Conservation (phyloP, 176 grass and related monocot species). For the Zizania latifolia region DNA sequence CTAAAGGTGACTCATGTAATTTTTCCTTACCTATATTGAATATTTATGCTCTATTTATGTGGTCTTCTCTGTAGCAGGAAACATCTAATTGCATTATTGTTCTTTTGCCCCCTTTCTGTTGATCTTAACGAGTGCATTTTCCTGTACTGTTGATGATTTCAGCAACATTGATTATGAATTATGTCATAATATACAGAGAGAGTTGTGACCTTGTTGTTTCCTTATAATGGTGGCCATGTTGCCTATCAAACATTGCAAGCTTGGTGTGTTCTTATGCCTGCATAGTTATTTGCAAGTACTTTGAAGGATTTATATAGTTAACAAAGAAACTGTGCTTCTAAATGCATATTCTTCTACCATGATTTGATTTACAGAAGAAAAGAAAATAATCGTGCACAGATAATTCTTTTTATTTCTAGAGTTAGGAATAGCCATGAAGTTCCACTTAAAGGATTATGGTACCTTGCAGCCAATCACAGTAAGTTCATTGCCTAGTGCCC, state of each 20-base stretch:
- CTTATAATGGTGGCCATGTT: neutral
- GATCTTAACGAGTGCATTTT: neutral
- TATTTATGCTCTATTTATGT: neutral
- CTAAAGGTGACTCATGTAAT: neutral
- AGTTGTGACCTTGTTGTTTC: neutral
- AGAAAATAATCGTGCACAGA: neutral
- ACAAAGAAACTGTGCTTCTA: neutral
- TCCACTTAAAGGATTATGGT: neutral
- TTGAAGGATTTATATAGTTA: neutral
- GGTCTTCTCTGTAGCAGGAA: neutral
- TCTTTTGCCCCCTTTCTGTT: conserved; percentile 6
- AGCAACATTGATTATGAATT: neutral
- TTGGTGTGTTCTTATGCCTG: neutral
- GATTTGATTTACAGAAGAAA: neutral
- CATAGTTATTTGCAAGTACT: neutral
- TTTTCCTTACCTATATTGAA: neutral
- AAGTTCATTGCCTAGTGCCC: neutral
- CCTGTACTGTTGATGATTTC: neutral
- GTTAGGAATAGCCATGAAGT: neutral
- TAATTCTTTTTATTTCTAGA: neutral
- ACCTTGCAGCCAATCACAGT: neutral
- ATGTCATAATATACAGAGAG: neutral
- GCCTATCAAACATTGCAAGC: neutral
- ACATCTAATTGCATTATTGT: neutral
- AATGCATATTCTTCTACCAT: neutral